Evolutionary conservation across 2,329 filamentous ascomycete genomes (phyloP).

Genomic region (Colletotrichum cereale): DNA sequence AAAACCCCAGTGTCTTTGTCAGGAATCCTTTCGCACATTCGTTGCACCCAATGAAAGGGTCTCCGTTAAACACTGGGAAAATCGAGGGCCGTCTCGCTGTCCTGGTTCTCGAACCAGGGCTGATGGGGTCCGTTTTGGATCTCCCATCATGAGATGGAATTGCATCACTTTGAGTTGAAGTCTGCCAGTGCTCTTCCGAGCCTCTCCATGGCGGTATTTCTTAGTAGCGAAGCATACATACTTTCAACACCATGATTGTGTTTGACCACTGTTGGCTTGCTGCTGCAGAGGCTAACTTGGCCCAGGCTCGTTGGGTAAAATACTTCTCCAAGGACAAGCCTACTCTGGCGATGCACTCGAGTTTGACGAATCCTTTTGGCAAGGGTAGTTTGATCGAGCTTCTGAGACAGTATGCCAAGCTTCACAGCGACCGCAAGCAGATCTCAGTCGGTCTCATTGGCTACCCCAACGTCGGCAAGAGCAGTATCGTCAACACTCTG

Average conservation of each 20-base stretch:
- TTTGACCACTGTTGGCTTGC: slow-evolving; percentile 26
- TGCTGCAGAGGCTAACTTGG: slow-evolving; percentile 45
- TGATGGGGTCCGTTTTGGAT: slow-evolving; percentile 91
- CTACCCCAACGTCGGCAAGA: slow-evolving; percentile 96
- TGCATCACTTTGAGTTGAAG: slow-evolving; percentile 99
- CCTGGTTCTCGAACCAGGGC: slow-evolving; percentile 74
- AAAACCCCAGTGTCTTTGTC: slow-evolving; percentile 80
- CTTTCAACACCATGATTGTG: slow-evolving; percentile 43
- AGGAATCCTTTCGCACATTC: slow-evolving; percentile 82
- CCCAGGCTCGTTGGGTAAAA: slow-evolving; percentile 92
- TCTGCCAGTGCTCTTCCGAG: slow-evolving; percentile 70
- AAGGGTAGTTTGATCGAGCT: slow-evolving; percentile 95
- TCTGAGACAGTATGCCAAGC: slow-evolving; percentile 89
- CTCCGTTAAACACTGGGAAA: slow-evolving; percentile 99
- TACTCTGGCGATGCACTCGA: slow-evolving; percentile 93
- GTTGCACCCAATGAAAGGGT: slow-evolving; percentile 75
- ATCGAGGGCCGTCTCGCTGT: slow-evolving; percentile 80
- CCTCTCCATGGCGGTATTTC: slow-evolving; percentile 78
- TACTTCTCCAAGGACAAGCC: slow-evolving; percentile 90
- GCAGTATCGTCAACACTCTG: slow-evolving; percentile 95
- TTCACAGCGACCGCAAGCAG: slow-evolving; percentile 93
- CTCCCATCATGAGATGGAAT: slow-evolving; percentile 78
- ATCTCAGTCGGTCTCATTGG: slow-evolving; percentile 84
- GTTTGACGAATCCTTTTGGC: slow-evolving; percentile 95
- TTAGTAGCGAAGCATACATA: slow-evolving; percentile 98